phyloP scores from a whole-genome alignment of 768 basidiomycete species.

The Calocybe gangraenosa region DNA sequence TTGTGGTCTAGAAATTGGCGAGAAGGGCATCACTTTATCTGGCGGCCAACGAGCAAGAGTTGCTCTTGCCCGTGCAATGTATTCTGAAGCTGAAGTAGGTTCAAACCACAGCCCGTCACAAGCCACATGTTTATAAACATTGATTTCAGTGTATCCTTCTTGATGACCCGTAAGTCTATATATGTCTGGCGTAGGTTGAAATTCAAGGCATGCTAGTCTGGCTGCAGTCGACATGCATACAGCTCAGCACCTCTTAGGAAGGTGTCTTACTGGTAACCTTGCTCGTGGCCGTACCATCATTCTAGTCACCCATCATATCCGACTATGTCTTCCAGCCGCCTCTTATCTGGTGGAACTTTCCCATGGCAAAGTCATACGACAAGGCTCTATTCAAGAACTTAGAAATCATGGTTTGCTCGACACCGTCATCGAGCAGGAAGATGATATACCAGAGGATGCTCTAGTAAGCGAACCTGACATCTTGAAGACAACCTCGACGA shows the following conservation, averaged over 20 bases:
- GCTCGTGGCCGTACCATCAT: slow-evolving; percentile 67
- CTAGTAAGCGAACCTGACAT: slow-evolving; percentile 32
- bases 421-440: slow-evolving; percentile 42
- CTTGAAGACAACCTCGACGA: slow-evolving; percentile 1
- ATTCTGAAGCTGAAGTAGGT: slow-evolving; percentile 59
- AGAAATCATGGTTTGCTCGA: slow-evolving; percentile 37
- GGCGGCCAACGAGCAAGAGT: slow-evolving; percentile 74
- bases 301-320: slow-evolving; percentile 81
- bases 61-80: slow-evolving; percentile 75
- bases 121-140: not conserved
- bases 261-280: slow-evolving; percentile 61
- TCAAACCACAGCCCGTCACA: not conserved
- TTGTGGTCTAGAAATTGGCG: slow-evolving; percentile 71
- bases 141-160: slow-evolving; percentile 47
- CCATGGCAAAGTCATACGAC: slow-evolving; percentile 42
- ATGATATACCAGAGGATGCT: slow-evolving; percentile 27
- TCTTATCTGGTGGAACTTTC: slow-evolving; percentile 63
- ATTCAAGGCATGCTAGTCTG: slow-evolving; percentile 31
- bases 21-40: slow-evolving; percentile 74
- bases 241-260: slow-evolving; percentile 60
- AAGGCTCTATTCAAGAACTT: slow-evolving; percentile 48
- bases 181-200: slow-evolving; percentile 8
- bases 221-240: slow-evolving; percentile 80
- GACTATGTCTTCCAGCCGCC: slow-evolving; percentile 64
- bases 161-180: slow-evolving; percentile 60